phyloP scores from a whole-genome alignment of 441 rosid species.

The Bocquillonia castaneifolia region DNA sequence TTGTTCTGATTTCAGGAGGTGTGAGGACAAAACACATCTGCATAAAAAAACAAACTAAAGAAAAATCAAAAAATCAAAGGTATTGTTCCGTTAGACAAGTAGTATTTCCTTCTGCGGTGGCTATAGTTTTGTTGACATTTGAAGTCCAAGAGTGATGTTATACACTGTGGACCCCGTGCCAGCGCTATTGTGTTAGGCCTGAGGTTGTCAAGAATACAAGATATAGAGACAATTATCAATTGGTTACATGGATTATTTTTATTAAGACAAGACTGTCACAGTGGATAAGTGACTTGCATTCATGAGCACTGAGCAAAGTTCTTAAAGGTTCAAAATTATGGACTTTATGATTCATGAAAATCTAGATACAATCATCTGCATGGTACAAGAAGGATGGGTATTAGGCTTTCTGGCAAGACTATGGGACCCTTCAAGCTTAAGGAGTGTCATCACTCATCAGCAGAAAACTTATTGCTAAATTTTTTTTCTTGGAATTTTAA shows the following conservation, averaged over 20 bases:
- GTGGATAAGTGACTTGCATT: neutral
- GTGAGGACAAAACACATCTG: neutral
- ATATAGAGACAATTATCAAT: neutral
- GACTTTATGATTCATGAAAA: neutral
- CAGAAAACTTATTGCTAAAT: neutral
- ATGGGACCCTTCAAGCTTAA: neutral
- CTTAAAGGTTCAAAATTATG: slow-evolving; percentile 5
- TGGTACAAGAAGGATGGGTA: neutral
- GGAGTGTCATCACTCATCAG: neutral
- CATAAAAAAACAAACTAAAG: neutral
- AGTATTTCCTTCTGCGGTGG: slow-evolving; percentile 11
- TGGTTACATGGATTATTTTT: neutral
- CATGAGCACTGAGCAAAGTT: neutral
- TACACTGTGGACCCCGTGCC: neutral
- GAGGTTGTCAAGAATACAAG: slow-evolving; percentile 8
- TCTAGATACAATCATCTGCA: neutral
- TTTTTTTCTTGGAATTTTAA: slow-evolving; percentile 3
- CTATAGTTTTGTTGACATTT: slow-evolving; percentile 11
- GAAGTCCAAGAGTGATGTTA: neutral
- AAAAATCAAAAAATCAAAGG: neutral
- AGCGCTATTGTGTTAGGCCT: slow-evolving; percentile 9
- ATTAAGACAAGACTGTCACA: neutral
- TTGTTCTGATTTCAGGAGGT: neutral
- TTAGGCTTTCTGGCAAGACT: slow-evolving; percentile 7
- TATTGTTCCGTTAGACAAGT: neutral